Evolutionary conservation across 495 filamentous ascomycete species (phyloP).

Genomic region (Aspergillus sclerotioniger): DNA sequence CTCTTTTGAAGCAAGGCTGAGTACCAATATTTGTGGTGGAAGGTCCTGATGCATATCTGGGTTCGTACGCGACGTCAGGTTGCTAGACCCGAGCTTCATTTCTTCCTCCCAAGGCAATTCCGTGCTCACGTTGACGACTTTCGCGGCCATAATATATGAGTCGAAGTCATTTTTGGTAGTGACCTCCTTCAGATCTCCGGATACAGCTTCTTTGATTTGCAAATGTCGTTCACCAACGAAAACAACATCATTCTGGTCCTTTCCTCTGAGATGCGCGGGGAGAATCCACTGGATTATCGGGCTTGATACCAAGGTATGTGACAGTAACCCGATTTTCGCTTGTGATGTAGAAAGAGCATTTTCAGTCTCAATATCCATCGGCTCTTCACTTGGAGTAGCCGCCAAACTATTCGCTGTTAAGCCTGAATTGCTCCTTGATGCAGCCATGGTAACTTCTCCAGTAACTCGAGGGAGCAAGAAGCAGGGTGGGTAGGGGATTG

Average conservation of each 20-base stretch:
- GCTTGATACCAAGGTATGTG: slow-evolving; percentile 72
- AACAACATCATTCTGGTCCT: slow-evolving; percentile 78
- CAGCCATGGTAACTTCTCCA: slow-evolving; percentile 11
- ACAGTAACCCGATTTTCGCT: slow-evolving; percentile 59
- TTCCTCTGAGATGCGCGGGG: slow-evolving; percentile 71
- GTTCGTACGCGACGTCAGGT: neutral
- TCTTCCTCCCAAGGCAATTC: slow-evolving; percentile 34
- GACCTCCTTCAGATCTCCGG: slow-evolving; percentile 65
- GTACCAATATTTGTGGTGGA: slow-evolving; percentile 73
- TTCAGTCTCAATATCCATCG: slow-evolving; percentile 20
- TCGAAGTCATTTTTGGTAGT: slow-evolving; percentile 72
- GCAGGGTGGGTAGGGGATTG: neutral
- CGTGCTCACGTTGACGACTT: slow-evolving; percentile 38
- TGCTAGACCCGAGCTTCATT: slow-evolving; percentile 22
- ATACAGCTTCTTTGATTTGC: slow-evolving; percentile 64
- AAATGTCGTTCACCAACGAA: slow-evolving; percentile 70
- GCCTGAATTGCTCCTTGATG: slow-evolving; percentile 5
- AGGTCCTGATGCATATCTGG: slow-evolving; percentile 28
- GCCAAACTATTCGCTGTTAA: neutral
- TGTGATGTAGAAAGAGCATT: neutral
- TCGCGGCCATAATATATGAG: slow-evolving; percentile 52
- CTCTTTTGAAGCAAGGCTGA: slow-evolving; percentile 67
- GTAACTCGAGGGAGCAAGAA: neutral
- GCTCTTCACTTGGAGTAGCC: slow-evolving; percentile 4
- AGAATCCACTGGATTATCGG: slow-evolving; percentile 75